Evolutionary conservation across 805 yeast genomes (phyloP).

Genomic region (Phaffomyces thermotolerans): DNA sequence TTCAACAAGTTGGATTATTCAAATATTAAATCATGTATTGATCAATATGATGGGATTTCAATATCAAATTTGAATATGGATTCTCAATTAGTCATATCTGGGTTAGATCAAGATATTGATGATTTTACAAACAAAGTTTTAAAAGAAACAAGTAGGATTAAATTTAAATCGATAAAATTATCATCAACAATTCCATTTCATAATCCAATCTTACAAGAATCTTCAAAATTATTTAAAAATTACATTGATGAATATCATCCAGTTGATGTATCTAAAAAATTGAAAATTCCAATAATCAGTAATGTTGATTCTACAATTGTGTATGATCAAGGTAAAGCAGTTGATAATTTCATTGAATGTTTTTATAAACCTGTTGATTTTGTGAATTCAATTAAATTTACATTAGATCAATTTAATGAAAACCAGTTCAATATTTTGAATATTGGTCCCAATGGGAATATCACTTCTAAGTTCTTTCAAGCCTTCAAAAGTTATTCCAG

Average conservation of each 20-base stretch:
- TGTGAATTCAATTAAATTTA: slow-evolving; percentile 27
- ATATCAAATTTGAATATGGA: slow-evolving; percentile 37
- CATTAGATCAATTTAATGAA: not conserved
- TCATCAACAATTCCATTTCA: slow-evolving; percentile 42
- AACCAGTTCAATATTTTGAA: slow-evolving; percentile 10
- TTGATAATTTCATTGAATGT: slow-evolving; percentile 30
- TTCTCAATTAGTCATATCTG: slow-evolving; percentile 37
- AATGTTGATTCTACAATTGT: slow-evolving; percentile 29
- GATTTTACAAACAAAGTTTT: slow-evolving; percentile 8
- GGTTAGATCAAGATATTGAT: slow-evolving; percentile 20
- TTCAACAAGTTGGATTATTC: slow-evolving; percentile 9
- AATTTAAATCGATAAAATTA: slow-evolving; percentile 25
- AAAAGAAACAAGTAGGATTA: slow-evolving; percentile 11
- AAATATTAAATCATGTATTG: not conserved
- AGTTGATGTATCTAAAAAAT: slow-evolving; percentile 6
- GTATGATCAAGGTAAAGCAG: slow-evolving; percentile 19
- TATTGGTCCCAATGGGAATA: slow-evolving; percentile 21
- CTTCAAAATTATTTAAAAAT: slow-evolving; percentile 23
- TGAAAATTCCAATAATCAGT: slow-evolving; percentile 30
- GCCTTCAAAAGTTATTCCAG: slow-evolving; percentile 8
- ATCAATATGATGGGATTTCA: slow-evolving; percentile 14
- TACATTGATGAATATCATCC: slow-evolving; percentile 8
- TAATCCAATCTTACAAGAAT: slow-evolving; percentile 28
- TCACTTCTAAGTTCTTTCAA: slow-evolving; percentile 12
- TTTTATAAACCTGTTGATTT: slow-evolving; percentile 40